Evolutionary conservation across 2,329 filamentous ascomycete species (phyloP).

Genomic region (Byssochlamys sp.): DNA sequence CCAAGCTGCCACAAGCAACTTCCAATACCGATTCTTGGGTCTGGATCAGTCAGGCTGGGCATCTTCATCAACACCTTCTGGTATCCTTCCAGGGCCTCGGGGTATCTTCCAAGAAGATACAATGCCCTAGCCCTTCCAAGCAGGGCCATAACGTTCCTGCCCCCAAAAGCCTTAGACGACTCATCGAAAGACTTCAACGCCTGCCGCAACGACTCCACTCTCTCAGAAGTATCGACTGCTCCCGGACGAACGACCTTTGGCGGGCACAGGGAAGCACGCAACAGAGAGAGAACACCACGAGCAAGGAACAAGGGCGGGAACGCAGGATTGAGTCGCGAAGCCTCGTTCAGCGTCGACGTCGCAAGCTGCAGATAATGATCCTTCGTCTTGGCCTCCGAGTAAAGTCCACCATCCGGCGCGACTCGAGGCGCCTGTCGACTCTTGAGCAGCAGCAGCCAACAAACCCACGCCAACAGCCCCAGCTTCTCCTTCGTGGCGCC

Average conservation of each 20-base stretch:
- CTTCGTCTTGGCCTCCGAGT: conserved; percentile 74
- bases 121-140: conserved; percentile 80
- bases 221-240: conserved; percentile 57
- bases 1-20: conserved; percentile 96
- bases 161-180: conserved; percentile 71
- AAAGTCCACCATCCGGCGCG: conserved; percentile 52
- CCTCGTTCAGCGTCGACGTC: conserved; percentile 87
- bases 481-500: conserved; percentile 70
- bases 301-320: conserved; percentile 87
- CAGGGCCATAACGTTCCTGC: conserved; percentile 82
- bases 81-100: conserved; percentile 72
- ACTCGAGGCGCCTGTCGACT: conserved; percentile 68
- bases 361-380: conserved; percentile 84
- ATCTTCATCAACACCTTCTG: conserved; percentile 79
- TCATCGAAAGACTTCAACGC: conserved; percentile 93
- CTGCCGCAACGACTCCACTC: conserved; percentile 68
- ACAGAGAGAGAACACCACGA: conserved; percentile 75
- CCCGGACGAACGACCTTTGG: conserved; percentile 58
- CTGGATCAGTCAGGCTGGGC: conserved; percentile 80
- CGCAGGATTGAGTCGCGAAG: conserved; percentile 83
- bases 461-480: conserved; percentile 71
- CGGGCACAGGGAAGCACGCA: conserved; percentile 74
- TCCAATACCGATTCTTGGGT: conserved; percentile 90
- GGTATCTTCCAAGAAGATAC: conserved; percentile 77
- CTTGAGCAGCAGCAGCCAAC: conserved; percentile 86